Conservation (phyloP, 2,329 filamentous ascomycete genomes). For the Ilyonectria mors-panacis region DNA sequence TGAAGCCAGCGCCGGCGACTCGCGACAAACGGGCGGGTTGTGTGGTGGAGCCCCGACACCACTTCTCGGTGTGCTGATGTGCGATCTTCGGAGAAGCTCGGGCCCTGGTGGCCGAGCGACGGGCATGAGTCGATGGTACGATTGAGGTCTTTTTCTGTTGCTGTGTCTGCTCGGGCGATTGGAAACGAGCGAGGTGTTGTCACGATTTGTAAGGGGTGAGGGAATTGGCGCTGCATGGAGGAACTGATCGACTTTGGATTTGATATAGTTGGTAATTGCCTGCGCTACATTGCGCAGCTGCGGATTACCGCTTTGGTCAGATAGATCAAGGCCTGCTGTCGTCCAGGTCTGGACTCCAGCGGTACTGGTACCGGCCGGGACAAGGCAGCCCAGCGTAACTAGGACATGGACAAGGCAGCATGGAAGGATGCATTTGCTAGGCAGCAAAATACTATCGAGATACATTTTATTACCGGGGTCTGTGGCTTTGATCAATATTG, state of each 20-base stretch:
- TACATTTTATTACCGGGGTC: neutral
- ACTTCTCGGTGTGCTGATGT: slow-evolving; percentile 23
- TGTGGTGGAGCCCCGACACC: slow-evolving; percentile 9
- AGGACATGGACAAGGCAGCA: neutral
- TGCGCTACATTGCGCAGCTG: neutral
- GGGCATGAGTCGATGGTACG: slow-evolving; percentile 24
- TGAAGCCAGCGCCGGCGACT: neutral
- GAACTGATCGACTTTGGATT: neutral
- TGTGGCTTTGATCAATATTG: neutral
- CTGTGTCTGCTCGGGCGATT: neutral
- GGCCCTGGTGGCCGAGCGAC: slow-evolving; percentile 16
- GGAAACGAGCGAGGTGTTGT: neutral
- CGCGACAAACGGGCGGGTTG: neutral
- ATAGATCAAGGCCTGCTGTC: neutral
- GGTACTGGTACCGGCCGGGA: neutral
- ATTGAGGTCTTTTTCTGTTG: slow-evolving; percentile 7
- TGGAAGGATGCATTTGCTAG: neutral
- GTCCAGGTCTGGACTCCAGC: too few species aligned
- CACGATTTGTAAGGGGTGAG: neutral
- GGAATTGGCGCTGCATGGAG: neutral
- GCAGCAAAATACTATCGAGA: neutral
- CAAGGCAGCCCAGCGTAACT: neutral
- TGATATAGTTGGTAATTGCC: neutral
- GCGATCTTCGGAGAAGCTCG: slow-evolving; percentile 24
- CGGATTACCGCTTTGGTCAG: neutral